These are phyloP conservation scores for Anthostomella pinea DNA, from an alignment of 2,329 filamentous ascomycete genomes.

Conservation along the genomic window DNA sequence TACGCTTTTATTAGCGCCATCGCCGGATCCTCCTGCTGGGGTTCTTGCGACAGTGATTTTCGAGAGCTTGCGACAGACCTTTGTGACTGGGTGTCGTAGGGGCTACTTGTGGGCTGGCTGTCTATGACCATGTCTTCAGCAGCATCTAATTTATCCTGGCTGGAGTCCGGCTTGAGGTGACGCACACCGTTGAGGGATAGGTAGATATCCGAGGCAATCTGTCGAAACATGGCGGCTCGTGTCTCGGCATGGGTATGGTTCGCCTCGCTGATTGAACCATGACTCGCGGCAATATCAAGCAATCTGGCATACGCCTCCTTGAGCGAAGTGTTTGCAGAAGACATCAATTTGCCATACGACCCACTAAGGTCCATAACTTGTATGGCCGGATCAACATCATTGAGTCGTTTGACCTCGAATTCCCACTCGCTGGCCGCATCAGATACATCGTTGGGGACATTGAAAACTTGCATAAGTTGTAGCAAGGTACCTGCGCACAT, in stretches of 20 bases:
- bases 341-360: conserved; percentile 11
- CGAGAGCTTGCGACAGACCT: conserved; percentile 16
- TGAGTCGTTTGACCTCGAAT: conserved; percentile 23
- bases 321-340: conserved; percentile 12
- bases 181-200: conserved; percentile 26
- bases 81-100: conserved; percentile 19
- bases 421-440: conserved; percentile 22
- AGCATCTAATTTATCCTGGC: conserved; percentile 6
- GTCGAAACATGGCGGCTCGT: conserved; percentile 13
- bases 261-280: conserved; percentile 1
- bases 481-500: conserved; percentile 25
- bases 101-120: conserved; percentile 24
- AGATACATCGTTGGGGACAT: conserved; percentile 13
- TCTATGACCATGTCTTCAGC: conserved; percentile 22
- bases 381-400: conserved; percentile 18
- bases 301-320: conserved; percentile 20
- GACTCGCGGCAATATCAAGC: conserved; percentile 10
- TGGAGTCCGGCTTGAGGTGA: conserved; percentile 11
- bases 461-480: conserved; percentile 18
- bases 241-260: conserved; percentile 8
- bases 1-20: conserved; percentile 30
- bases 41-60: conserved; percentile 11
- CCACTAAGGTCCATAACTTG: conserved; percentile 16
- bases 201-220: conserved; percentile 29
- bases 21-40: conserved; percentile 24